Evolutionary conservation across 805 yeast species (phyloP), one percentile per base, ranked within the genome.

Genomic region (Scheffersomyces coipomensis): DNA sequence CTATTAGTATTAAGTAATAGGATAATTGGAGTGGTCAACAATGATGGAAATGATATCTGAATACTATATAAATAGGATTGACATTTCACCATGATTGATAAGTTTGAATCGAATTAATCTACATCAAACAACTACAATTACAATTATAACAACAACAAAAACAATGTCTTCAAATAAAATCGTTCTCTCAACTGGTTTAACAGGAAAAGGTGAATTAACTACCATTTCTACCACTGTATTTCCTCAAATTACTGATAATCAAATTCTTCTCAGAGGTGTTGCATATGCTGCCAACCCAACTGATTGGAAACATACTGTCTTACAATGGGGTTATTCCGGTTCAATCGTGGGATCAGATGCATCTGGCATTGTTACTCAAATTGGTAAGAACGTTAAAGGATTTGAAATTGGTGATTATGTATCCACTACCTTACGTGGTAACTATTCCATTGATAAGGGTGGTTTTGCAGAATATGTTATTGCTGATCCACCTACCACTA

Each of bases 261-360:
- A 71, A 43, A 48, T 82, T 11, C 58, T 81, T 12, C 58, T 83
- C 34, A 71, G 76, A 52, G 66, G 76, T 3, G 57, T 56, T 15
- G 55, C 56, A 5, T 38, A 19, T 30, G 57, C 55, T 15, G 46
- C 40, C 13, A 53, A 51, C 29, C 58, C 56, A 10, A 48, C 52
- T 16, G 58, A 53, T 38, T 53, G 52, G 52, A 52, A 51, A 35
- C 54, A 46, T 39, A 23, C 40, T 25, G 38, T 27, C 4, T 18
- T 4, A 9, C 4, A 15, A 11, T 19, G 38, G 29, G n/a, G 37
- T 23, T 22, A 10, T 8, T 19, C 22, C 8, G 52, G 51, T 6
- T 26, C 23, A 19, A 36, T 47, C 23, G 29, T 34, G 21, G 54
- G 56, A 2, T 39, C 48, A 16, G 57, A 56, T 38, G 51, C 44